phyloP scores from a whole-genome alignment of 1,284 basidiomycete species.

The Ceratobasidium sp. region DNA sequence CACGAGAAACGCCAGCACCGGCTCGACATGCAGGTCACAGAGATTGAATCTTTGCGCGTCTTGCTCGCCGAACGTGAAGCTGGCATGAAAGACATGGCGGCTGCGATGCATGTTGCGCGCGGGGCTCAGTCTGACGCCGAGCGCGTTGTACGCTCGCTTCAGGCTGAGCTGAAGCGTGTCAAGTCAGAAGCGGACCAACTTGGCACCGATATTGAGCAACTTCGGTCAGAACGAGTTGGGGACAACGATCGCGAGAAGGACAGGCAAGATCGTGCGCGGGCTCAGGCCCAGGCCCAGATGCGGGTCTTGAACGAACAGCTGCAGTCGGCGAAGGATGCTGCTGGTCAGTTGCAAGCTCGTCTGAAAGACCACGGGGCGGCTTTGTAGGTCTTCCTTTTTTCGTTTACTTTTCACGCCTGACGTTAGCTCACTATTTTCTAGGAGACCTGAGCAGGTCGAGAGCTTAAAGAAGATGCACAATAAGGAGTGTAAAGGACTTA shows the following conservation, averaged over 20 bases:
- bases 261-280: constrained; percentile 57
- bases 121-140: constrained; percentile 70
- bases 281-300: constrained; percentile 75
- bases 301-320: constrained; percentile 75
- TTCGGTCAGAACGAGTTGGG: constrained; percentile 73
- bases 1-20: constrained; percentile 79
- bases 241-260: constrained; percentile 59
- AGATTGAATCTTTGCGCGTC: constrained; percentile 78
- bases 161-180: constrained; percentile 77
- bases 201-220: constrained; percentile 76
- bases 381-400: constrained; percentile 38
- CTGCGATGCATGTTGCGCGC: constrained; percentile 69
- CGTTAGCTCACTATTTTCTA: constrained; percentile 1
- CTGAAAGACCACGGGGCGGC: constrained; percentile 55
- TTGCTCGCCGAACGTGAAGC: constrained; percentile 72
- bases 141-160: constrained; percentile 71
- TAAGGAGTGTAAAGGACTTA: constrained; percentile 87
- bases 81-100: constrained; percentile 72
- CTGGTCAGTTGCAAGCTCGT: constrained; percentile 62
- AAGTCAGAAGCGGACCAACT: constrained; percentile 78
- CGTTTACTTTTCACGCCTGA: not conserved
- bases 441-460: constrained; percentile 60
- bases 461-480: constrained; percentile 77
- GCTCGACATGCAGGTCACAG: constrained; percentile 74
- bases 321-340: constrained; percentile 63